Evolutionary conservation across 139 green algal genomes (phyloP), one percentile per base, ranked within the genome.

Genomic region (Marvania coccoides): DNA sequence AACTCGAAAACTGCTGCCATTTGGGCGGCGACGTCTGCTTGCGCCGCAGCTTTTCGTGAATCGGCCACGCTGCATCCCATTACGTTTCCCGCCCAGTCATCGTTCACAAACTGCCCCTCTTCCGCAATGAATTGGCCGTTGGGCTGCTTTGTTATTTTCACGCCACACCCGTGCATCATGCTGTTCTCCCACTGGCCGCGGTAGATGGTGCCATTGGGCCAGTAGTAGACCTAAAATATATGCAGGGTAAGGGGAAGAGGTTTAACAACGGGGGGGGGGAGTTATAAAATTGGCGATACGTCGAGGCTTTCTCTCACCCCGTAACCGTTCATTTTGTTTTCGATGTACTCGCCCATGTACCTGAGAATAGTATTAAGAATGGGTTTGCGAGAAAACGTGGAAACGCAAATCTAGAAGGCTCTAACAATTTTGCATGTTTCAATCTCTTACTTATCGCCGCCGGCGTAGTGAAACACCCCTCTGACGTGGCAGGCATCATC

Each of bases 151-250:
- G 51, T 65, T 23, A 91, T 61, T 57, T 79, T 70, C 35, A 85
- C 80, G 3, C 85, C 85, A 47, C 85, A 91, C 33, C 85, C 85
- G 46, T 90, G 76, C 76, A 90, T 88, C 58, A 76, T 53, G 13
- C 72, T 77, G 13, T 69, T 42, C n/a, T 61, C 42, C 84, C 84
- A 91, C 67, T 90, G 71, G 4, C 80, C 83, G 3, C 83, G 65
- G 73, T 89, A 86, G 14, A 87, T 57, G 26, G 72, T 87, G 73
- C 9, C 42, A 51, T n/a, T n/a, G n/a, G n/a, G n/a, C n/a, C n/a
- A n/a, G n/a, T n/a, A n/a, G n/a, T n/a, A n/a, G n/a, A n/a, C 57
- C 9, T 4, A 15, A 5, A 24, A 19, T 2, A 8, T 9, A 8
- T 5, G 29, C 8, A 23, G 23, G 47, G 31, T 1, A 2, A 15